Base-by-base conservation (phyloP, 2,329 filamentous ascomycete species). In the Exserohilum rostratum region DNA sequence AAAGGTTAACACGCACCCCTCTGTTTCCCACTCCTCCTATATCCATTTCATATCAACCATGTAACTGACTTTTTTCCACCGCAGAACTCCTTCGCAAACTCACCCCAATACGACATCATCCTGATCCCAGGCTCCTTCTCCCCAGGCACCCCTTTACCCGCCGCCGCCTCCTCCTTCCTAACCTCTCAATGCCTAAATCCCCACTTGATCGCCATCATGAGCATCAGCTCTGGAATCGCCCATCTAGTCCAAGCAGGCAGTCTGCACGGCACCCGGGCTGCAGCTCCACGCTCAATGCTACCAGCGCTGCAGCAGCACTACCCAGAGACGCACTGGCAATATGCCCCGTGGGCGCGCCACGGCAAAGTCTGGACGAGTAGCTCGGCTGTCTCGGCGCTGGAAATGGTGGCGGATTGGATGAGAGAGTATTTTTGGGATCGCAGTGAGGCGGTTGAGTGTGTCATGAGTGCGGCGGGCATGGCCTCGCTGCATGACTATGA, bases 351-450 rank as follows among this genome's bases (percentile, higher is more conserved):
- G 71, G 58, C 64, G 7, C 58, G 69, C 33, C 64, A 73, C 33
- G 71, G 63, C 4, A 64, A 67, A 10, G 48, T 74, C n/a, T 74
- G 71, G 71, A 73, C 61, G 35, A 72, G 71, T 46, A 68, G 65
- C 17, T 69, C 68, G 1, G 63, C 70, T 1, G 46, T 73, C 11
- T 64, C 68, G 1, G 70, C 65, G 0, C 65, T 73, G 10, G 67
- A 74, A 12, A 73, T 74, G 71, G 58, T 71, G 6, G 58, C 67
- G 0, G 60, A 66, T 1, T 75, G 66, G 64, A 70, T 74, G 67
- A 64, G 70, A 18, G 69, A 75, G 55, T 74, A 71, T 51, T 74
- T 73, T 47, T 75, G 72, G 72, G 72, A 75, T 47, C 64, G 72
- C 12, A 61, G 50, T 2, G 67, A 70, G 38, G 68, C 67, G 1